These are phyloP conservation scores for Sclerotinia sclerotiorum DNA, from an alignment of 2,329 filamentous ascomycete genomes.

Conservation along the genomic window DNA sequence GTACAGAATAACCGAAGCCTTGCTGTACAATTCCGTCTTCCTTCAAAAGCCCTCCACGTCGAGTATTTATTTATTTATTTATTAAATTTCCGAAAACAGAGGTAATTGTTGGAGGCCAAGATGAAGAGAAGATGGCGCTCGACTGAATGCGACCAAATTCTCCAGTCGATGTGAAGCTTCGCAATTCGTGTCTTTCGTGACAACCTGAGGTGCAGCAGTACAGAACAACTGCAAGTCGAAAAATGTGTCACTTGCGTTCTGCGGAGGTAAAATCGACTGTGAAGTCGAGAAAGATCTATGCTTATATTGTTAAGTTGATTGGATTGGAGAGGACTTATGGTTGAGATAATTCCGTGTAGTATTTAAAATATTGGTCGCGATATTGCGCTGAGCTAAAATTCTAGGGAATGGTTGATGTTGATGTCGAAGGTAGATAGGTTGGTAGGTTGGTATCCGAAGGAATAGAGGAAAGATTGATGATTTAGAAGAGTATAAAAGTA, in stretches of 20 bases:
- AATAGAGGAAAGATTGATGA: background rate
- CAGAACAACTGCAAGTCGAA: background rate
- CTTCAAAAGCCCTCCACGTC: constrained; percentile 5
- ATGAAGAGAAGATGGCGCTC: background rate
- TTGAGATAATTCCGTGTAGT: background rate
- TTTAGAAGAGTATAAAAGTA: background rate
- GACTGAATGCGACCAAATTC: constrained; percentile 3
- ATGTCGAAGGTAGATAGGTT: background rate
- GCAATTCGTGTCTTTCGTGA: background rate
- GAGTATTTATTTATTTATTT: background rate
- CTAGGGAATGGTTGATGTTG: background rate
- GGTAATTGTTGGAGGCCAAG: background rate
- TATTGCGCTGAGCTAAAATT: background rate
- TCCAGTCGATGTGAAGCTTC: constrained; percentile 13
- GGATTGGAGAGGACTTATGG: background rate
- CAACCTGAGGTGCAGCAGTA: background rate
- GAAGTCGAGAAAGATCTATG: background rate
- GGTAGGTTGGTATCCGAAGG: background rate
- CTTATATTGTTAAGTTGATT: background rate
- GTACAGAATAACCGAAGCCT: constrained; percentile 16
- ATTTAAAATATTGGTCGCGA: background rate
- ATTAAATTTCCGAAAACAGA: background rate
- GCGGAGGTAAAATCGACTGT: background rate
- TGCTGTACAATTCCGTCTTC: constrained; percentile 17
- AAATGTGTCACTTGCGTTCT: background rate